Conservation (phyloP, 176 grass and related monocot genomes). For the Oryza meyeriana region DNA sequence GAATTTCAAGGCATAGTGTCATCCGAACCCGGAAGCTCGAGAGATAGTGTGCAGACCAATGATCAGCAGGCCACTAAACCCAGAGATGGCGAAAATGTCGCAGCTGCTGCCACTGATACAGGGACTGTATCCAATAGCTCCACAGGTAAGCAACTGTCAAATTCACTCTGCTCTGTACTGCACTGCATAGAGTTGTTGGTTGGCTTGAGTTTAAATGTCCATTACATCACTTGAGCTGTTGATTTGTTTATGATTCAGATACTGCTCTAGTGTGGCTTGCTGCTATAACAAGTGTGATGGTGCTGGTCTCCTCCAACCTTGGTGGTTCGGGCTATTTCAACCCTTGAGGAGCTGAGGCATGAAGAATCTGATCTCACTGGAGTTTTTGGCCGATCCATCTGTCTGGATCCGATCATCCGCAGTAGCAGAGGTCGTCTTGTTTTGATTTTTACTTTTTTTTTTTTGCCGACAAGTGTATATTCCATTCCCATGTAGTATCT, state of each 20-base stretch:
- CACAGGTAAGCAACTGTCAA: conserved; percentile 35
- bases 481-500: conserved; percentile 2
- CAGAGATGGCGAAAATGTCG: background rate
- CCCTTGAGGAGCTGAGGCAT: conserved; percentile 35
- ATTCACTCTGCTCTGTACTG: background rate
- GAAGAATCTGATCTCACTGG: background rate
- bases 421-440: background rate
- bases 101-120: background rate
- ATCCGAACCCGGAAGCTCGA: conserved; percentile 48
- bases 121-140: conserved; percentile 40
- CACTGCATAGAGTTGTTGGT: background rate
- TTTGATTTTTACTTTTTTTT: background rate
- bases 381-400: background rate
- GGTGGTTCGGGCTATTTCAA: conserved; percentile 85
- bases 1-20: conserved; percentile 97
- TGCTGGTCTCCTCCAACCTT: conserved; percentile 67
- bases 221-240: background rate
- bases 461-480: conserved; percentile 6
- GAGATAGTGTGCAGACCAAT: conserved; percentile 29
- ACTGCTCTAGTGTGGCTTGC: conserved; percentile 74
- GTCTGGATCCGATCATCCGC: background rate
- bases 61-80: conserved; percentile 1
- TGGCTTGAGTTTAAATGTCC: background rate
- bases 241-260: conserved; percentile 47
- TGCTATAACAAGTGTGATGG: conserved; percentile 53